These are phyloP conservation scores for Rhexocercosporidium sp. DNA, from an alignment of 2,329 filamentous ascomycete genomes.

Conservation along the genomic window DNA sequence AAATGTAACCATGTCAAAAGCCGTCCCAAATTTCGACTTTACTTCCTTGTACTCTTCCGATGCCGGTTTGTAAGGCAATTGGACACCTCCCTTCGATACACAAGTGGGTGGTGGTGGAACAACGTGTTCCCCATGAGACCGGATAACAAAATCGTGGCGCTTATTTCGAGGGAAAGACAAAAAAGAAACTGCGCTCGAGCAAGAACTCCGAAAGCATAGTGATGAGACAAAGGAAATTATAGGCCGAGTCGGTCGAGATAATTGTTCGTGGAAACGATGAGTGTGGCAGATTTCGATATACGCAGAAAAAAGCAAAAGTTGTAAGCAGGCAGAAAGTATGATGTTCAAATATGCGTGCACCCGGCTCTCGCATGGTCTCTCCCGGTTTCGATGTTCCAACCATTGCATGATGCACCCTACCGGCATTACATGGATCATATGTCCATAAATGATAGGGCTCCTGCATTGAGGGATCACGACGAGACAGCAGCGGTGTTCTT, in stretches of 20 bases:
- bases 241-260: neutral
- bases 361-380: neutral
- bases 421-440: neutral
- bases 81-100: neutral
- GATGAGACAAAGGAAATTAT: conserved; percentile 8
- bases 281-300: conserved; percentile 2
- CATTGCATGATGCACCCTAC: neutral
- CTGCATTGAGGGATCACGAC: conserved; percentile 21
- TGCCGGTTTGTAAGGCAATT: neutral
- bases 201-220: neutral
- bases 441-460: neutral
- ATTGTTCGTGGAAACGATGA: neutral
- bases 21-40: neutral
- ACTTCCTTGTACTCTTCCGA: neutral
- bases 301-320: neutral
- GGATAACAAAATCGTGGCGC: neutral
- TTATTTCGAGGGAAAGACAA: neutral
- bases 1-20: conserved; percentile 13
- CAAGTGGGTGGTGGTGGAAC: conserved; percentile 5
- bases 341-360: neutral
- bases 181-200: neutral
- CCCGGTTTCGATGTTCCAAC: neutral
- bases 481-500: conserved; percentile 28
- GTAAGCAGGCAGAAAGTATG: conserved; percentile 1
- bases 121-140: neutral